Evolutionary conservation across 2,329 filamentous ascomycete species (phyloP).

Genomic region (Lecanoromycetidae sp.): DNA sequence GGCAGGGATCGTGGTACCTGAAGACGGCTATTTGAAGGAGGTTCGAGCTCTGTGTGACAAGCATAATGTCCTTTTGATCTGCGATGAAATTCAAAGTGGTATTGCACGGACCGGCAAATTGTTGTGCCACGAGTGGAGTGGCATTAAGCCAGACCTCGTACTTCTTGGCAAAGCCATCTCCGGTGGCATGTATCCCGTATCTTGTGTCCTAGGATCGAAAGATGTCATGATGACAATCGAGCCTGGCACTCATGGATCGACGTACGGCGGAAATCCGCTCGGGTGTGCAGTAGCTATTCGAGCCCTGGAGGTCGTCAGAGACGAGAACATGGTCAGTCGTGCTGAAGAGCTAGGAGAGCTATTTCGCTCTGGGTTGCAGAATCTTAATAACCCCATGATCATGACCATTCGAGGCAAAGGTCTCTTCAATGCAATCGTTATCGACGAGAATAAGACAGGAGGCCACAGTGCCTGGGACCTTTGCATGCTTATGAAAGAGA

Average conservation of each 20-base stretch:
- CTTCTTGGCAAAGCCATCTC: constrained; percentile 95
- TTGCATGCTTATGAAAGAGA: constrained; percentile 88
- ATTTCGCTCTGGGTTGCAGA: constrained; percentile 66
- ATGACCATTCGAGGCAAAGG: constrained; percentile 80
- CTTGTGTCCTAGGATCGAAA: constrained; percentile 73
- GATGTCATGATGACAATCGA: constrained; percentile 94
- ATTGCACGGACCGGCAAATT: constrained; percentile 91
- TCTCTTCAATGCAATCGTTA: constrained; percentile 87
- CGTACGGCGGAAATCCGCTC: constrained; percentile 94
- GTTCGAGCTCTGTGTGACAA: constrained; percentile 81
- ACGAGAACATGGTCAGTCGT: constrained; percentile 74
- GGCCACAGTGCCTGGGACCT: constrained; percentile 92
- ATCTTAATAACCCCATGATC: constrained; percentile 70
- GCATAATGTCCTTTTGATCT: constrained; percentile 91
- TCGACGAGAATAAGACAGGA: constrained; percentile 75
- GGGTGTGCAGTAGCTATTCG: constrained; percentile 93
- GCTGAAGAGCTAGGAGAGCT: constrained; percentile 69
- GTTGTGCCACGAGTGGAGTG: constrained; percentile 87
- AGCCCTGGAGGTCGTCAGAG: constrained; percentile 83
- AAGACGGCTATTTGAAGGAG: constrained; percentile 71
- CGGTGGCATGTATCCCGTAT: constrained; percentile 98
- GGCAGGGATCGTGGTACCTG: constrained; percentile 89
- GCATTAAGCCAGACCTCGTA: constrained; percentile 89
- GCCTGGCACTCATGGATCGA: constrained; percentile 92
- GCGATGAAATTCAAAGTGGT: constrained; percentile 96